These are phyloP conservation scores for Fusarium hainanense DNA, from an alignment of 2,329 filamentous ascomycete genomes.

Conservation along the genomic window DNA sequence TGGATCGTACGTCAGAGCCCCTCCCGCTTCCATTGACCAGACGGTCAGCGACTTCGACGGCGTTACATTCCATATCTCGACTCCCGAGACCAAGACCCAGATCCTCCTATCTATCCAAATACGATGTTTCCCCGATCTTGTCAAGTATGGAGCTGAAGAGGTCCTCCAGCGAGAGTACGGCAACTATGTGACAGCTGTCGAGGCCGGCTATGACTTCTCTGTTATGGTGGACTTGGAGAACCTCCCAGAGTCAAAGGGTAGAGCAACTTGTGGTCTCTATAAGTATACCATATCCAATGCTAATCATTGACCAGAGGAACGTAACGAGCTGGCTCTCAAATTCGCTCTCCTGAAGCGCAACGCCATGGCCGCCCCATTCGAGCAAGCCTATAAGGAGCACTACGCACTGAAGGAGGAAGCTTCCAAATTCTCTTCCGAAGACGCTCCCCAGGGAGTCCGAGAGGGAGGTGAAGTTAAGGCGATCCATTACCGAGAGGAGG, in stretches of 20 bases:
- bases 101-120: conserved; percentile 95
- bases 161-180: conserved; percentile 96
- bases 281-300: conserved; percentile 1
- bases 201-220: conserved; percentile 96
- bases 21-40: conserved; percentile 93
- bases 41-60: conserved; percentile 99
- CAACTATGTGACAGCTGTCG: conserved; percentile 85
- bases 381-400: conserved; percentile 95
- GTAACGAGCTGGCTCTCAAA: conserved; percentile 86
- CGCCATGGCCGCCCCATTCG: conserved; percentile 98
- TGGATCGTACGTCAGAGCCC: conserved; percentile 69
- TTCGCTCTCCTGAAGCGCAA: conserved; percentile 96
- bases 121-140: conserved; percentile 91
- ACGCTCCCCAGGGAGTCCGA: conserved; percentile 87
- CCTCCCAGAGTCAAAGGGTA: conserved; percentile 82
- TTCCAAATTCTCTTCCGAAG: conserved; percentile 91
- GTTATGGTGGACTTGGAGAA: conserved; percentile 89
- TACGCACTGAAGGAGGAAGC: conserved; percentile 87
- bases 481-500: conserved; percentile 98
- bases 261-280: neutral
- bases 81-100: conserved; percentile 91
- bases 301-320: conserved; percentile 69
- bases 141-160: conserved; percentile 91
- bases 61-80: conserved; percentile 98
- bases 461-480: conserved; percentile 95